Evolutionary conservation across 192 early-diverging fungal genomes (phyloP).

Genomic region (Nowakowskiella sp.): DNA sequence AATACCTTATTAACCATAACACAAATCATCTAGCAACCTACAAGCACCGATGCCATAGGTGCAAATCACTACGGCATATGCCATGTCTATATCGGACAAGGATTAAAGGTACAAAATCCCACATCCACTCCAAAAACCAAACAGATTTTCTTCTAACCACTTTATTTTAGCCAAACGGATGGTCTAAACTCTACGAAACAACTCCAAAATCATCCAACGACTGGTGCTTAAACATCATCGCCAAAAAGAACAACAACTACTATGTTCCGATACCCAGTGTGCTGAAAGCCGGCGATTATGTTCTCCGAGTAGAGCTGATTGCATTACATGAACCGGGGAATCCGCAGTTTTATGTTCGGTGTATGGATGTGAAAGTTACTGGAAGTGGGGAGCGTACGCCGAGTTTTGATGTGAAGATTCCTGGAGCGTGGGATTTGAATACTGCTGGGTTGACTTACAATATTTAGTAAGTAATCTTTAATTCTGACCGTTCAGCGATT

Average conservation of each 20-base stretch:
- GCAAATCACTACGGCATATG: neutral
- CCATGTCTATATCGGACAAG: neutral
- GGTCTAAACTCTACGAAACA: neutral
- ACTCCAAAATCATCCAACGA: neutral
- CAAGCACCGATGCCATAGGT: neutral
- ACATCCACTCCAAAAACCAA: too few relatives aligned
- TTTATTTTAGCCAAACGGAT: neutral
- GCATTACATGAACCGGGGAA: neutral
- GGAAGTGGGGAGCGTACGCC: neutral
- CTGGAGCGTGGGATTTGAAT: neutral
- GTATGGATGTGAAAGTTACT: neutral
- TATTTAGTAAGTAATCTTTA: conserved; percentile 1
- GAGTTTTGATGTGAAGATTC: neutral
- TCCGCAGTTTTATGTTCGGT: neutral
- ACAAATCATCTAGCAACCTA: neutral
- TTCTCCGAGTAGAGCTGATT: neutral
- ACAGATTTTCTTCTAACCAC: too few relatives aligned
- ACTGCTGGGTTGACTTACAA: neutral
- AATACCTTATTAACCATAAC: neutral
- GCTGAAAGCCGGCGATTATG: neutral
- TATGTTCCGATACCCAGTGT: neutral
- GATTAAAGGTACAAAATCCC: too few relatives aligned
- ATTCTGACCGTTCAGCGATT: too few relatives aligned
- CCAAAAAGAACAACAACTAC: conserved; percentile 1
- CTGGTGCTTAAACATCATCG: neutral